phyloP scores from a whole-genome alignment of 495 filamentous ascomycete genomes.

The Symbiotaphrina buchneri region DNA sequence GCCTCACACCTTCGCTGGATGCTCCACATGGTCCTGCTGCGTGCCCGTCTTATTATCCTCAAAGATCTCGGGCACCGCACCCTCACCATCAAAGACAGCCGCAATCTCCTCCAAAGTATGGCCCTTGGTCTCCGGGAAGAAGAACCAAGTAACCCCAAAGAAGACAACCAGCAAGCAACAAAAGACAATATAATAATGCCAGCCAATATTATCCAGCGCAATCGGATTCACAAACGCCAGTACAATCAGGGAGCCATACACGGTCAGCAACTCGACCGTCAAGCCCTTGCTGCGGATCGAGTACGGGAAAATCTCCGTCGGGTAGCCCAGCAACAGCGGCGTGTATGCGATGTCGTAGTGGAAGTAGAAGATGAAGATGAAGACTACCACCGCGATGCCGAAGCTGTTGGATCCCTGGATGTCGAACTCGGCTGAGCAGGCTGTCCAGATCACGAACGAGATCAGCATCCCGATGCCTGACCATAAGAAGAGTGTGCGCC shows the following conservation, averaged over 20 bases:
- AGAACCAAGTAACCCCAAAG: not conserved
- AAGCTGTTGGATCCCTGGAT: constrained; percentile 9
- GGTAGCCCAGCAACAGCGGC: not conserved
- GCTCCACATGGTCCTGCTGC: too few relatives aligned
- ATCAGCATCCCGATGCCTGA: constrained; percentile 28
- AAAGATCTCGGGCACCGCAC: too few relatives aligned
- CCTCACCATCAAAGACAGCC: too few relatives aligned
- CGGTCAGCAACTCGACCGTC: not conserved
- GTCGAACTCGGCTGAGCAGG: constrained; percentile 14
- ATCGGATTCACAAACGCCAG: constrained; percentile 1
- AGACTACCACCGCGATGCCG: constrained; percentile 17
- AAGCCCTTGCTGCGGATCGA: not conserved
- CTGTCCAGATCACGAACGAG: constrained; percentile 23
- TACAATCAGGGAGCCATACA: not conserved
- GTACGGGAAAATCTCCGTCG: not conserved
- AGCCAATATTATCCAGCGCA: not conserved
- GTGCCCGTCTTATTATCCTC: too few relatives aligned
- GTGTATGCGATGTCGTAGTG: constrained; percentile 17
- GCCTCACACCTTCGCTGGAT: too few relatives aligned
- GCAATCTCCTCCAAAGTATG: too few relatives aligned
- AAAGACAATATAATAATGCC: constrained; percentile 1
- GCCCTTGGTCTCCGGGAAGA: too few relatives aligned
- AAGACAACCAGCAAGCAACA: not conserved
- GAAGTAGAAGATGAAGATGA: constrained; percentile 18
- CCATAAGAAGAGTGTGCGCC: constrained; percentile 31